These are phyloP conservation scores for Pestalotiopsis fici DNA, from an alignment of 2,329 filamentous ascomycete species.

Conservation along the genomic window DNA sequence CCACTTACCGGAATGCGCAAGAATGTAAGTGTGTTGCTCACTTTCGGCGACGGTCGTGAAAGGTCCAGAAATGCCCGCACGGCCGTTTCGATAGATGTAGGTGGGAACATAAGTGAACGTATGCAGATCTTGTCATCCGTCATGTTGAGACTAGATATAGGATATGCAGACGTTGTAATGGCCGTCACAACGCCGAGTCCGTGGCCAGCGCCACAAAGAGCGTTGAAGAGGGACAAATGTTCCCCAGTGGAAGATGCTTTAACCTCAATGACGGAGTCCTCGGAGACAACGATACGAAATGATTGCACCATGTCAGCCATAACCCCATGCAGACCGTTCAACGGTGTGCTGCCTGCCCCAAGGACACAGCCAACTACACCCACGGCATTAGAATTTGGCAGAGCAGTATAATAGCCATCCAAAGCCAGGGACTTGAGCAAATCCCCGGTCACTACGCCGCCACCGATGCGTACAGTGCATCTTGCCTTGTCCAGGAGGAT, in stretches of 20 bases:
- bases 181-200: slow-evolving; percentile 10
- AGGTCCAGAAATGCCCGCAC: not conserved
- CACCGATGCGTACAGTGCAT: not conserved
- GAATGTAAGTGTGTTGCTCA: not conserved
- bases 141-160: slow-evolving; percentile 15
- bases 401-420: not conserved
- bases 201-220: slow-evolving; percentile 9
- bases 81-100: not conserved
- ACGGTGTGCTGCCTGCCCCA: not conserved
- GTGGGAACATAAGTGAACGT: not conserved
- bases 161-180: slow-evolving; percentile 5
- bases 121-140: not conserved
- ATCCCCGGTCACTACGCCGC: not conserved
- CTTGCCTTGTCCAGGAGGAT: not conserved
- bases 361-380: not conserved
- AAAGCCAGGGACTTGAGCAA: not conserved
- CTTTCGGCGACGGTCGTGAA: not conserved
- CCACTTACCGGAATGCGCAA: not conserved
- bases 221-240: not conserved
- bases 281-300: slow-evolving; percentile 5
- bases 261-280: not conserved
- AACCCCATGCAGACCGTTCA: slow-evolving; percentile 3
- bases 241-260: not conserved
- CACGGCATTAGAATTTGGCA: not conserved
- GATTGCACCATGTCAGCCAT: not conserved